These are phyloP conservation scores for Macrocybe gigantea DNA, from an alignment of 768 basidiomycete species.

Conservation along the genomic window DNA sequence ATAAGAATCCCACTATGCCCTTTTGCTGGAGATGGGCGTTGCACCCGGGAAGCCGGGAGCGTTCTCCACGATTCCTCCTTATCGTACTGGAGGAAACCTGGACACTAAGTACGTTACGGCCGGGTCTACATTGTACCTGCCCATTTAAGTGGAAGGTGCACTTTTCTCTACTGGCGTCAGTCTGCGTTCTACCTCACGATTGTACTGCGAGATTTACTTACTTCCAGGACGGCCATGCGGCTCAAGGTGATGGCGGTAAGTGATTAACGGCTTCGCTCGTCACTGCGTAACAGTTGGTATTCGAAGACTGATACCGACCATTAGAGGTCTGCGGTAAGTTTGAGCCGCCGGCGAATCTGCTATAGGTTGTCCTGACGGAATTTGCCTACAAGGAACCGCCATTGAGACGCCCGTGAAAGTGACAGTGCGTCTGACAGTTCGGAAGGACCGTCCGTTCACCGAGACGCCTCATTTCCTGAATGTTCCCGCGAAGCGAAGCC, in stretches of 20 bases:
- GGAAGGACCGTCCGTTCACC: slow-evolving; percentile 52
- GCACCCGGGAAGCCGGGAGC: slow-evolving; percentile 43
- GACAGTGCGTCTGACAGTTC: slow-evolving; percentile 46
- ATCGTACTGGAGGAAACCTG: slow-evolving; percentile 54
- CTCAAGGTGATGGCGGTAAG: slow-evolving; percentile 62
- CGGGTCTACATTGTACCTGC: slow-evolving; percentile 55
- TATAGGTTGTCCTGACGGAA: not conserved
- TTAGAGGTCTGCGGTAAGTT: slow-evolving; percentile 55
- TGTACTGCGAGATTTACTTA: not conserved
- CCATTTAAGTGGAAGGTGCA: slow-evolving; percentile 54
- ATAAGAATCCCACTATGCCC: slow-evolving; percentile 49
- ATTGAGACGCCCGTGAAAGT: slow-evolving; percentile 61
- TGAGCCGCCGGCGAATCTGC: not conserved
- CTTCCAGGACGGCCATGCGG: slow-evolving; percentile 56
- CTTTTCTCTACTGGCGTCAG: slow-evolving; percentile 57
- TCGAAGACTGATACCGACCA: not conserved
- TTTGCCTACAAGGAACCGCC: slow-evolving; percentile 41
- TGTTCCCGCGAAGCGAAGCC: slow-evolving; percentile 13
- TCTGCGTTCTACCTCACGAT: slow-evolving; percentile 1
- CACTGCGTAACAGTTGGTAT: not conserved
- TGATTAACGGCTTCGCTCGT: not conserved
- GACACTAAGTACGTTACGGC: slow-evolving; percentile 51
- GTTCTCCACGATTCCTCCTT: slow-evolving; percentile 60
- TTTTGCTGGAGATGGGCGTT: slow-evolving; percentile 60
- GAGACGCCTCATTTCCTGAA: slow-evolving; percentile 49